A percentile compares a stretch with the other conserved stretches of the same genome.
phyloP scores from a whole-genome alignment of 1,139 yeast species.

The Suhomyces chickasaworum region DNA sequence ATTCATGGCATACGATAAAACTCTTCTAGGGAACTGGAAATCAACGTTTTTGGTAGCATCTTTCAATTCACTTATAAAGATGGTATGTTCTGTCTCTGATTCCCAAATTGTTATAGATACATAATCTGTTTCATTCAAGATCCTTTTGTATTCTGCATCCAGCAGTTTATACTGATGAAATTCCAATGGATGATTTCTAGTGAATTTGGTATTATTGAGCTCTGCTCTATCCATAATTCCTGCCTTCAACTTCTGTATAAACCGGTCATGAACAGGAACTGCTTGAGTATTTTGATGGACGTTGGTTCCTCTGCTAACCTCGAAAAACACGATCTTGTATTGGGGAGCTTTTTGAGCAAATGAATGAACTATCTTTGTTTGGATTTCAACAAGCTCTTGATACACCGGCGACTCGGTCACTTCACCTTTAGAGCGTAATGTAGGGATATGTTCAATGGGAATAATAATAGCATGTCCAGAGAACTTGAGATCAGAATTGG shows the following conservation, averaged over 20 bases:
- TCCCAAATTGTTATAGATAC: slow-evolving; percentile 40
- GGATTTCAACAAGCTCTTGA: slow-evolving; percentile 40
- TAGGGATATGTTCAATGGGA: slow-evolving; percentile 77
- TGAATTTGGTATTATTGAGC: slow-evolving; percentile 53
- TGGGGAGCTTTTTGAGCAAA: slow-evolving; percentile 36
- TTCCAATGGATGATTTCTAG: slow-evolving; percentile 43
- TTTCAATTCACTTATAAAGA: slow-evolving; percentile 29
- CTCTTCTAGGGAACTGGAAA: slow-evolving; percentile 78
- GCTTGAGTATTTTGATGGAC: slow-evolving; percentile 70
- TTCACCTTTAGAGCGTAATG: slow-evolving; percentile 25
- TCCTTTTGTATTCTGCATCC: slow-evolving; percentile 22
- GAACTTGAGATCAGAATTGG: slow-evolving; percentile 48
- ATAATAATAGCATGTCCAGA: slow-evolving; percentile 84
- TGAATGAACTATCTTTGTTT: slow-evolving; percentile 48
- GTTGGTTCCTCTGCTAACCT: slow-evolving; percentile 55
- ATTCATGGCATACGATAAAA: slow-evolving; percentile 60
- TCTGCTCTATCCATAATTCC: slow-evolving; percentile 41
- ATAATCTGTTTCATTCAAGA: slow-evolving; percentile 41
- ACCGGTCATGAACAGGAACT: slow-evolving; percentile 55
- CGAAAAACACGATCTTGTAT: slow-evolving; percentile 58
- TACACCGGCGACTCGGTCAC: slow-evolving; percentile 23
- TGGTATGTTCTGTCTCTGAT: slow-evolving; percentile 17
- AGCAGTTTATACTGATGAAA: slow-evolving; percentile 38
- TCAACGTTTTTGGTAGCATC: slow-evolving; percentile 46
- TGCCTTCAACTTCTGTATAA: slow-evolving; percentile 37